Percentiles rank a stretch among this genome's conserved stretches.
phyloP scores from a whole-genome alignment of 1,284 basidiomycete species.

The Peniophora sp. region DNA sequence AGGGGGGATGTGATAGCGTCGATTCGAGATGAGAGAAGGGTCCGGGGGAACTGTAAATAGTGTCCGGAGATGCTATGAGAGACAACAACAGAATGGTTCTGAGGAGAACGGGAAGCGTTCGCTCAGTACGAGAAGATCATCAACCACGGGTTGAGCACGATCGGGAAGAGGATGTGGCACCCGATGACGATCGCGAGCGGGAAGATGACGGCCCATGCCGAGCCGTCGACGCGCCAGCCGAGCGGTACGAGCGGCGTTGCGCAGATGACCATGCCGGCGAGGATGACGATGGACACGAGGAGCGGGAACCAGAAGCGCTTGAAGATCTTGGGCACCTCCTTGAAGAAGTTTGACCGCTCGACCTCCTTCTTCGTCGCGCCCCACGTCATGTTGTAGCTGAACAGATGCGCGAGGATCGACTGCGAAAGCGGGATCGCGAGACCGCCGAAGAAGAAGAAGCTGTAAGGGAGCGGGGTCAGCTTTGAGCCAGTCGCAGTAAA shows the following conservation, averaged over 20 bases:
- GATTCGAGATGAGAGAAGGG: no score
- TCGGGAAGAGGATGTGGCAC: constrained; percentile 7
- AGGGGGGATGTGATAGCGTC: no score
- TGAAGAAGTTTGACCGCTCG: constrained; percentile 50
- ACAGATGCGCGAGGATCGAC: constrained; percentile 42
- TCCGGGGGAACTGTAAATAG: no score
- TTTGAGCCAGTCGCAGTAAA: not conserved
- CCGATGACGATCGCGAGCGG: constrained; percentile 25
- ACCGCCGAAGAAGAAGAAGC: constrained; percentile 51
- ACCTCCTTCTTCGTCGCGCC: constrained; percentile 39
- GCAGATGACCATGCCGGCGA: constrained; percentile 34
- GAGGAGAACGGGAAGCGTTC: not conserved
- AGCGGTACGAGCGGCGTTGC: constrained; percentile 31
- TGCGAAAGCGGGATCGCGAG: constrained; percentile 39
- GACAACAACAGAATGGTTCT: no score
- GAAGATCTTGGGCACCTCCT: constrained; percentile 46
- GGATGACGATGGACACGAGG: constrained; percentile 27
- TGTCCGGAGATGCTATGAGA: no score
- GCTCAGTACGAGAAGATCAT: constrained; percentile 41
- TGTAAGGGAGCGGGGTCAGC: constrained; percentile 16
- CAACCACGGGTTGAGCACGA: constrained; percentile 41
- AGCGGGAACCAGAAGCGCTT: constrained; percentile 43
- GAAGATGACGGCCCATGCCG: constrained; percentile 35
- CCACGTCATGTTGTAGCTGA: constrained; percentile 53
- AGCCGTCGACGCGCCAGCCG: constrained; percentile 35